Percentiles rank a stretch among this genome's conserved stretches.
Evolutionary conservation across 805 yeast genomes (phyloP).

Genomic region (Ogataea paraovalis): DNA sequence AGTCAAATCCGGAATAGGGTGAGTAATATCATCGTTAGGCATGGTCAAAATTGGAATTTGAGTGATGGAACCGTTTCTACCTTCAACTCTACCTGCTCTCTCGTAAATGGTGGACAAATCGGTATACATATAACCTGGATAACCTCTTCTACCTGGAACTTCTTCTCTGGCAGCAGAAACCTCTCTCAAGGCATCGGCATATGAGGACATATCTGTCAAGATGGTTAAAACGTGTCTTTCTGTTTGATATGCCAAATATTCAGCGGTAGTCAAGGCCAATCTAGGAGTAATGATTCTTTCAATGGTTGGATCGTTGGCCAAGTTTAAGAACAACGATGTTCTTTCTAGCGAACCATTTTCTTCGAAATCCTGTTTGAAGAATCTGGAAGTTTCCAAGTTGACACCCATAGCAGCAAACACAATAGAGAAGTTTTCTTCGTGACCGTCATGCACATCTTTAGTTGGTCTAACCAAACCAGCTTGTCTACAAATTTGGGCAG

Average conservation of each 20-base stretch:
- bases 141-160: conserved; percentile 99
- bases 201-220: conserved; percentile 99
- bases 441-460: conserved; percentile 99
- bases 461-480: conserved; percentile 99
- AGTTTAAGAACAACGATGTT: conserved; percentile 91
- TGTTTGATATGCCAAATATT: conserved; percentile 97
- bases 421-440: conserved; percentile 97
- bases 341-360: conserved; percentile 98
- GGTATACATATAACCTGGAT: conserved; percentile 99
- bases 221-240: conserved; percentile 98
- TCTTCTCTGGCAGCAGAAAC: conserved; percentile 99
- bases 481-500: conserved; percentile 99
- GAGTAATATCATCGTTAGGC: conserved; percentile 99
- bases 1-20: conserved; percentile 99
- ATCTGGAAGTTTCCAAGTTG: conserved; percentile 95
- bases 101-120: conserved; percentile 98
- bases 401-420: conserved; percentile 99
- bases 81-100: conserved; percentile 99
- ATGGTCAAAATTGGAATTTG: conserved; percentile 98
- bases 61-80: conserved; percentile 98
- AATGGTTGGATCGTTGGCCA: conserved; percentile 99
- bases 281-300: conserved; percentile 99
- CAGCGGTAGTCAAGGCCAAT: conserved; percentile 97
- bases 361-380: conserved; percentile 98
- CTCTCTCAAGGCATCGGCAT: conserved; percentile 99